These are phyloP conservation scores for Chaetoceros tenuissimus DNA, from an alignment of 108 stramenopile genomes.

Conservation along the genomic window DNA sequence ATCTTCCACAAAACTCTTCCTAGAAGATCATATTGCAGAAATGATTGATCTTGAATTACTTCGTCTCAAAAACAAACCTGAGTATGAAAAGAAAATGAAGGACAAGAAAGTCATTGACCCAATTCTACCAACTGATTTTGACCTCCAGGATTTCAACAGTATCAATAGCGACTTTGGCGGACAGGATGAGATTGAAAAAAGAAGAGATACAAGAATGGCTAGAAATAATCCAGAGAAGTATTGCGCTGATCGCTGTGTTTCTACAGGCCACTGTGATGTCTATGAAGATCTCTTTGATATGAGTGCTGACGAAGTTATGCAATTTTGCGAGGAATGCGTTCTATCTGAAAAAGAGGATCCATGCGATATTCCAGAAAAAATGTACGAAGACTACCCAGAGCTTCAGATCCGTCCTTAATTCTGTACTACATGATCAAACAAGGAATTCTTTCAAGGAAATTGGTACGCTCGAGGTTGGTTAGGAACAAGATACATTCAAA, in stretches of 20 bases:
- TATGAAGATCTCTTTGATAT: conserved; percentile 38
- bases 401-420: background rate
- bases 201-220: conserved; percentile 54
- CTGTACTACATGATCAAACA: too few relatives aligned
- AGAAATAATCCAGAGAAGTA: conserved; percentile 45
- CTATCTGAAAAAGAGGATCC: conserved; percentile 54
- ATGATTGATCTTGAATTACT: background rate
- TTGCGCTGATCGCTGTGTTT: conserved; percentile 73
- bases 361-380: conserved; percentile 56
- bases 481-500: too few relatives aligned
- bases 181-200: conserved; percentile 15
- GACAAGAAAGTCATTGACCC: background rate
- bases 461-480: too few relatives aligned
- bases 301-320: conserved; percentile 41
- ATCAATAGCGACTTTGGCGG: too few relatives aligned
- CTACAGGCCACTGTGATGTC: conserved; percentile 77
- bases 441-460: too few relatives aligned
- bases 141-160: background rate
- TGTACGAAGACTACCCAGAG: conserved; percentile 9
- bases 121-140: background rate
- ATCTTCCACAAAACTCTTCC: too few relatives aligned
- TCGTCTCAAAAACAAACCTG: background rate
- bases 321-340: conserved; percentile 75
- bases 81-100: background rate
- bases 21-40: background rate